phyloP scores from a whole-genome alignment of 768 basidiomycete genomes.

The Leccinum disarticulatum region DNA sequence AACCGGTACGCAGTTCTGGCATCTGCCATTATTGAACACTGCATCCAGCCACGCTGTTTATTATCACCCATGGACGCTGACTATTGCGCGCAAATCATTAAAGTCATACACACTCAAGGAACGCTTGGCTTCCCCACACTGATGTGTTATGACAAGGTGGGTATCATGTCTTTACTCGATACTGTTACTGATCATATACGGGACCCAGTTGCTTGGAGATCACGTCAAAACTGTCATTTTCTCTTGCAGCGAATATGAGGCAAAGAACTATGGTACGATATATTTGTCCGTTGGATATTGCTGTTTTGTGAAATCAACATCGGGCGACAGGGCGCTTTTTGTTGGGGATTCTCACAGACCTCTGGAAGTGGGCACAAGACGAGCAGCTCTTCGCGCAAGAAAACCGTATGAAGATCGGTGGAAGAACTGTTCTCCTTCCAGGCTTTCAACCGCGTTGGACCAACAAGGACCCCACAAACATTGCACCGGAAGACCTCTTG shows the following conservation, averaged over 20 bases:
- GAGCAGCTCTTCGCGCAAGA: conserved; percentile 72
- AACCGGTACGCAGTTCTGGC: conserved; percentile 48
- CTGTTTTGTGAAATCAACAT: conserved; percentile 1
- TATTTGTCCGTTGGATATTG: neutral
- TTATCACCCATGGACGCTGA: conserved; percentile 98
- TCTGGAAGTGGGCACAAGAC: conserved; percentile 78
- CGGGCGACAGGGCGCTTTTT: conserved; percentile 75
- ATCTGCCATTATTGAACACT: conserved; percentile 77
- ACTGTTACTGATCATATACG: conserved; percentile 2
- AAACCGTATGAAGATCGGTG: conserved; percentile 62
- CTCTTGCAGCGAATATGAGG: conserved; percentile 95
- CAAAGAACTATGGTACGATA: conserved; percentile 81
- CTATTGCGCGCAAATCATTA: conserved; percentile 89
- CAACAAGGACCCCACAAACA: conserved; percentile 40
- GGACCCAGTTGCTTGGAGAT: conserved; percentile 72
- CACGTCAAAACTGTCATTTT: conserved; percentile 84
- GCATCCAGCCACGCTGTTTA: conserved; percentile 87
- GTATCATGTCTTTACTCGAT: conserved; percentile 9
- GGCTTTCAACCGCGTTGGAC: conserved; percentile 62
- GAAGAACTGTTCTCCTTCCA: conserved; percentile 61
- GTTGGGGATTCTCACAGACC: conserved; percentile 70
- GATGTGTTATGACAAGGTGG: conserved; percentile 79
- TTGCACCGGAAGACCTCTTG: conserved; percentile 53
- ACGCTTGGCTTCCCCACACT: conserved; percentile 88
- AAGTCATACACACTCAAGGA: conserved; percentile 82